Evolutionary conservation across 2,329 filamentous ascomycete species (phyloP), one percentile per base, ranked within the genome.

Genomic region (Colletotrichum spinosum): DNA sequence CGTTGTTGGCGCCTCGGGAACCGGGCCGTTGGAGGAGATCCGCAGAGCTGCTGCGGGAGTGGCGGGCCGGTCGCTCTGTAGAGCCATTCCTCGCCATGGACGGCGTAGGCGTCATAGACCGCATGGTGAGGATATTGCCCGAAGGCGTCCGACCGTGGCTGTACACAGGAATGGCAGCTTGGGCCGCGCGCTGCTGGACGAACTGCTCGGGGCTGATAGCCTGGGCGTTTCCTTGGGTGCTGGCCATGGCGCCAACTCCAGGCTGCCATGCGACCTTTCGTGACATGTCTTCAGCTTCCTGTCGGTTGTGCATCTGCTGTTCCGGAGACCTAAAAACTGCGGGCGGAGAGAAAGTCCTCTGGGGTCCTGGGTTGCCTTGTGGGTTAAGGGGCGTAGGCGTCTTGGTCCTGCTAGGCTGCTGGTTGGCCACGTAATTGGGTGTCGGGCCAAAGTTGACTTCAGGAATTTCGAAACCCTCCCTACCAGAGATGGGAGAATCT

Each of bases 381-480:
- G 61, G 72, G 70, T 55, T 62, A 6, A 72, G 68, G 1, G 65
- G 70, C 0, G 72, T 71, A 0, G 75, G 73, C 0, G 72, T 71
- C 66, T 77, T 79, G 62, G 69, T 77, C 6, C 75, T 70, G 2
- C 74, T 68, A n/a, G 77, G 64, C 15, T 25, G 25, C 25, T 74
- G 67, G 49, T 72, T 68, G 11, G 78, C 79, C 39, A 74, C 78
- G 62, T 93, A 90, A 65, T 91, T 90, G 70, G 92, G 80, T 0
- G 94, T 97, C 6, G 90, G 93, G 0, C 95, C 95, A 78, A 97
- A 97, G 75, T 97, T 90, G 68, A 97, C 87, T 5, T 85, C 80
- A 1, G 93, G 92, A 66, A 97, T 88, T 61, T 88, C 84, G 33
- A 86, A 82, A 46, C 61, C 65, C 45, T 67, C 64, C 60, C 46